These are phyloP conservation scores for Ophiostoma australiae DNA, from an alignment of 2,329 filamentous ascomycete genomes.

Conservation along the genomic window DNA sequence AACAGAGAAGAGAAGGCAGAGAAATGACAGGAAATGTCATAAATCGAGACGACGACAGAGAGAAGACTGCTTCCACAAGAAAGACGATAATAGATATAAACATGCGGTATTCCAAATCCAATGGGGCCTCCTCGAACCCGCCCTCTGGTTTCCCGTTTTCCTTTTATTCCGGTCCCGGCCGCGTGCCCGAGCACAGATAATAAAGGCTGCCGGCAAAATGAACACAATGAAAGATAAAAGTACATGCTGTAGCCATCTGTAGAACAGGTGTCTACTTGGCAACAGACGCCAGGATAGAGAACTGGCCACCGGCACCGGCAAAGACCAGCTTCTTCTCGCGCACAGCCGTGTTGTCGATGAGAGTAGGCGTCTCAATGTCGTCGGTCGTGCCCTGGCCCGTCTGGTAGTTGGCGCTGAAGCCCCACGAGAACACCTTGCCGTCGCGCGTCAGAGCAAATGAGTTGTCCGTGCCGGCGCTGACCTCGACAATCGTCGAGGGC, in stretches of 20 bases:
- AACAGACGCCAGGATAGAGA: slow-evolving; percentile 53
- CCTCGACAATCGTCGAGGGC: slow-evolving; percentile 49
- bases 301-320: slow-evolving; percentile 87
- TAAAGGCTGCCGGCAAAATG: background rate
- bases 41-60: background rate
- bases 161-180: background rate
- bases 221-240: background rate
- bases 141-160: background rate
- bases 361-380: slow-evolving; percentile 69
- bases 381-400: slow-evolving; percentile 73
- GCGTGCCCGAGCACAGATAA: background rate
- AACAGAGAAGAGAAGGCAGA: background rate
- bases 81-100: background rate
- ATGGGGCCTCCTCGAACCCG: background rate
- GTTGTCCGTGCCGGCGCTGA: slow-evolving; percentile 66
- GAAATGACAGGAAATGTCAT: background rate
- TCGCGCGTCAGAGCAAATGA: slow-evolving; percentile 64
- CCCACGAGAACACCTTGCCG: slow-evolving; percentile 72
- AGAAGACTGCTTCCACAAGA: background rate
- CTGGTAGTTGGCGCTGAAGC: slow-evolving; percentile 75
- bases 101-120: slow-evolving; percentile 6
- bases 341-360: slow-evolving; percentile 80
- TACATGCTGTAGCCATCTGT: background rate
- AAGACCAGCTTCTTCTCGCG: slow-evolving; percentile 67
- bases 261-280: slow-evolving; percentile 28